These are phyloP conservation scores for Dendrobium nobile DNA, from an alignment of 106 monocot genomes.

Conservation along the genomic window DNA sequence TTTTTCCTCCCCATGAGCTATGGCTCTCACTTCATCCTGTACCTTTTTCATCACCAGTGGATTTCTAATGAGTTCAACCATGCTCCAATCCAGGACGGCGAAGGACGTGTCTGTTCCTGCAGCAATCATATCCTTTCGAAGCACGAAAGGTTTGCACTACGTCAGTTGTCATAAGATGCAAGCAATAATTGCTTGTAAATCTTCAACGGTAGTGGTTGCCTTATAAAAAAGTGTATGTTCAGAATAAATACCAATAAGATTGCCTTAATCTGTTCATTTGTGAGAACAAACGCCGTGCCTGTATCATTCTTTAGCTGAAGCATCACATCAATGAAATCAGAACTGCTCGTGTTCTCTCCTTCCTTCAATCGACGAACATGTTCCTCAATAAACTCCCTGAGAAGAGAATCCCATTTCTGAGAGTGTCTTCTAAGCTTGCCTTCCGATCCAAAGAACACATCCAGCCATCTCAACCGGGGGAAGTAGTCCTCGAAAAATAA, in stretches of 20 bases:
- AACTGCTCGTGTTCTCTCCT: background rate
- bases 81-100: slow-evolving; percentile 1
- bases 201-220: background rate
- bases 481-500: background rate
- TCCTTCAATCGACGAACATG: background rate
- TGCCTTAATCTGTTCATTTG: slow-evolving; percentile 2
- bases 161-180: background rate
- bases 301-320: background rate
- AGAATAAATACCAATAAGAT: background rate
- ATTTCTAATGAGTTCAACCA: slow-evolving; percentile 2
- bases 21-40: background rate
- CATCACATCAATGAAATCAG: slow-evolving; percentile 3
- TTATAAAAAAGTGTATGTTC: background rate
- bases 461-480: background rate
- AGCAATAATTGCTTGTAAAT: background rate
- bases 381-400: background rate
- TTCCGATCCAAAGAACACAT: background rate
- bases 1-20: background rate
- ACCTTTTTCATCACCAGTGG: background rate
- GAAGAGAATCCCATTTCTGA: background rate
- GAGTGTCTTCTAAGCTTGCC: background rate
- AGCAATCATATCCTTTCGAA: background rate
- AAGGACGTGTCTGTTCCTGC: slow-evolving; percentile 5
- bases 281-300: background rate
- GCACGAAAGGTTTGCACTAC: background rate